Evolutionary conservation across 805 yeast species (phyloP), one percentile per base, ranked within the genome.

Genomic region (Suhomyces emberorum): DNA sequence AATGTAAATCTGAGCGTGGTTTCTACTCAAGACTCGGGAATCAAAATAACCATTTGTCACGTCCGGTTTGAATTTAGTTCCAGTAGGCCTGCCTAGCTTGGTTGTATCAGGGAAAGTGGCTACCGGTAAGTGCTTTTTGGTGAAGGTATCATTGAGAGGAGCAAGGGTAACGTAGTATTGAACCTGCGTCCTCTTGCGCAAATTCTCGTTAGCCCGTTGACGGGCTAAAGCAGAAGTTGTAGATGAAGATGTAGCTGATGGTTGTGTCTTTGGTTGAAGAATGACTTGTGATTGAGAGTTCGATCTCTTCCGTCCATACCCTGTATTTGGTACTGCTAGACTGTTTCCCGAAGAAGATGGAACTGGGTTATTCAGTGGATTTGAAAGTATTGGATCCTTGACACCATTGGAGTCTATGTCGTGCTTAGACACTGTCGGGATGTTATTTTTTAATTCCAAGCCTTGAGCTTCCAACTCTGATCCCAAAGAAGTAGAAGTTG

Each of bases 11-110:
- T 86, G 91, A 0, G 99, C 99, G 62, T 93, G 99, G 53, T 86
- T 93, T 46, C 99, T 70, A 14, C 95, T 82, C 30, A 93, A 72
- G 8, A 95, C 98, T 19, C 98, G 70, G 8, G 96, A 87, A 61
- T 93, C 98, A 54, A 93, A 93, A 57, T 76, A 89, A 0, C 98
- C 98, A 56, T 95, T 95, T 24, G 84, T 81, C 2, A 85, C 67
- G 43, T 72, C 76, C 24, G 77, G 78, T 38, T 71, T 69, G 30
- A 72, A 68, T 43, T 71, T 73, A 3, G 85, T 69, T 45, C 83
- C 84, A 12, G 85, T 81, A 31, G 95, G 98, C 37, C 99, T 74
- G 1, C 99, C 99, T 16, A 93, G 69, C 54, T 87, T 87, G 35
- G 89, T 63, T 3, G 87, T 80, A 10, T 85, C 88, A 0, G 99